A percentile compares a stretch with the other conserved stretches of the same genome.
These are phyloP conservation scores for Populus ilicifolia DNA, from an alignment of 345 rosid genomes.

Conservation along the genomic window DNA sequence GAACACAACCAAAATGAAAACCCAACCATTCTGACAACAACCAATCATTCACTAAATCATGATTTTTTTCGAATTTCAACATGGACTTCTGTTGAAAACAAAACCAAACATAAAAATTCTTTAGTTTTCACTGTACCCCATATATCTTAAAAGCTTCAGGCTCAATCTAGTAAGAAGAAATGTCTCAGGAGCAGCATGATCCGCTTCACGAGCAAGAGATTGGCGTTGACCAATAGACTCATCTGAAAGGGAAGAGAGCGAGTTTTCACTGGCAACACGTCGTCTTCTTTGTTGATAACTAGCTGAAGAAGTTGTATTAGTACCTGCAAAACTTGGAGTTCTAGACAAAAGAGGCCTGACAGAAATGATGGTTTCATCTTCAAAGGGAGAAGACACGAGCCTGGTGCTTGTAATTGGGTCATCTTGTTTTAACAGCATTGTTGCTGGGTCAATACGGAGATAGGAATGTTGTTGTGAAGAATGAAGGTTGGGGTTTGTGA, in stretches of 20 bases:
- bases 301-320: conserved; percentile 15
- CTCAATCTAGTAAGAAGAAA: conserved; percentile 57
- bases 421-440: conserved; percentile 5
- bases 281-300: conserved; percentile 55
- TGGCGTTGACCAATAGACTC: conserved; percentile 14
- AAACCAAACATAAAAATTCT: not conserved
- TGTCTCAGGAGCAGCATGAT: conserved; percentile 64
- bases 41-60: no score
- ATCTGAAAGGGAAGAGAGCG: conserved; percentile 42
- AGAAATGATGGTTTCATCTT: conserved; percentile 34
- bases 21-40: no score
- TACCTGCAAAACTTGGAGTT: conserved; percentile 41
- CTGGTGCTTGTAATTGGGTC: conserved; percentile 35
- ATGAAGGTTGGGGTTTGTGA: not conserved
- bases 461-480: not conserved
- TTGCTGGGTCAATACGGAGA: not conserved
- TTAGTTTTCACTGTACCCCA: conserved; percentile 48
- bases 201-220: conserved; percentile 47
- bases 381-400: conserved; percentile 47
- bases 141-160: conserved; percentile 61
- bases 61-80: no score
- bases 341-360: conserved; percentile 53
- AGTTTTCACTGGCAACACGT: conserved; percentile 54
- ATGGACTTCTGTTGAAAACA: no score
- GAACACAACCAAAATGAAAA: no score